Base-by-base conservation (phyloP, 441 rosid species). In the Syzygium syzygioides region DNA sequence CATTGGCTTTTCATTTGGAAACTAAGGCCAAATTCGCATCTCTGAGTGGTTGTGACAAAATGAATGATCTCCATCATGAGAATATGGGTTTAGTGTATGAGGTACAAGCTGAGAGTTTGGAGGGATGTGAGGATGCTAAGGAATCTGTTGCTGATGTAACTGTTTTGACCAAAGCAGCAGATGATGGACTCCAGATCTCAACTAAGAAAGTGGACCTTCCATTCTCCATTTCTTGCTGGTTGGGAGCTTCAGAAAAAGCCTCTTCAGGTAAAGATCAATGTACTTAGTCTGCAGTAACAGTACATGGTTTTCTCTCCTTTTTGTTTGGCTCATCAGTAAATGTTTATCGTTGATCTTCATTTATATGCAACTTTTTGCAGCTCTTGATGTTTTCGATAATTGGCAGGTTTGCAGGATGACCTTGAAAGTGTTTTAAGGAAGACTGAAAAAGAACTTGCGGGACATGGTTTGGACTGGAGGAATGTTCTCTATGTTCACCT, bases 221-320 rank as follows among this genome's bases (percentile, higher is more conserved):
- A 68, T 93, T 97, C 92, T 96, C 98, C 88, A 93, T 98, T 48
- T 94, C 96, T 88, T 98, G 98, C 90, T 96, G 99, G 98, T 91
- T 96, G 94, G 94, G 94, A 90, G 95, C 91, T 90, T 84, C 93
- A 30, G 85, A 88, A 80, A 87, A 91, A 89, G 91, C 93, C 89
- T 91, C 96, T 41, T 85, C 94, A 89, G 99, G 99, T 98, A 91
- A 88, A 85, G 52, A 20, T 86, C 90, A 68, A 45, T 32, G 30
- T 62, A 57, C n/a, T 37, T 85, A 34, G 66, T 55, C 83, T 53
- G 45, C 83, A 41, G 52, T 37, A 20, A 76, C 25, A 2, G 83
- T 76, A 76, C 41, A 20, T 37, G 37, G 66, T 76, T 80, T 32
- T 85, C 14, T n/a, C 26, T 14, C 52, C 26, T 30, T 76, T 84